Conservation (phyloP, 371 early-diverging fungal species). For the Rhizopus microsporus region DNA sequence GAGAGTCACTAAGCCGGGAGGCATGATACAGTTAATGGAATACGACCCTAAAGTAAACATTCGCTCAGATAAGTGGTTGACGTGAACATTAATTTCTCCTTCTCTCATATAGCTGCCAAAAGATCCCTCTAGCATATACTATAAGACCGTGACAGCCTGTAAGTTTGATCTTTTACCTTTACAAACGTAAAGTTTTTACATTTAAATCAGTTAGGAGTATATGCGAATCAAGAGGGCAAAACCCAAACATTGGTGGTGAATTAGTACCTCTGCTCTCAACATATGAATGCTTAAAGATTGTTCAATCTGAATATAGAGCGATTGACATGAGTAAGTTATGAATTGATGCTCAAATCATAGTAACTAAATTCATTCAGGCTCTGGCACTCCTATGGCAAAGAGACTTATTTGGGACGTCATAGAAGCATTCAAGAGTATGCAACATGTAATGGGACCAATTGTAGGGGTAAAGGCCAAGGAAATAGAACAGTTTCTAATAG, state of each 20-base stretch:
- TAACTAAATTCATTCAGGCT: constrained; percentile 10
- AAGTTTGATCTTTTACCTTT: too few relatives aligned
- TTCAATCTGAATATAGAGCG: constrained; percentile 18
- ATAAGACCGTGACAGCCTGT: too few relatives aligned
- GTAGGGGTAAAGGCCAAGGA: constrained; percentile 7
- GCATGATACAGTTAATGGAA: constrained; percentile 14
- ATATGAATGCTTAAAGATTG: constrained; percentile 13
- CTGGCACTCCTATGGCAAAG: constrained; percentile 13
- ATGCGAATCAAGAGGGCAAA: constrained; percentile 19
- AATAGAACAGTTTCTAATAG: constrained; percentile 3
- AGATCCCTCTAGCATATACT: background rate
- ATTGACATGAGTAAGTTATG: constrained; percentile 25
- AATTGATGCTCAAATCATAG: background rate
- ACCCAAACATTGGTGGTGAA: constrained; percentile 22
- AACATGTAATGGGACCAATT: constrained; percentile 17
- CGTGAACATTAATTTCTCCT: background rate
- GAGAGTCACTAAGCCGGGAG: constrained; percentile 22
- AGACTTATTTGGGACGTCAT: constrained; percentile 29
- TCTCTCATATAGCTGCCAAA: background rate
- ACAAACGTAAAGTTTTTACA: too few relatives aligned
- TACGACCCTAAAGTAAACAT: constrained; percentile 7
- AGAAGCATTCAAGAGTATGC: constrained; percentile 16
- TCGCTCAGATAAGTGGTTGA: background rate
- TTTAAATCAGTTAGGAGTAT: too few relatives aligned
- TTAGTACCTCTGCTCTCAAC: constrained; percentile 12